These are phyloP conservation scores for Bipolaris oryzae DNA, from an alignment of 2,329 filamentous ascomycete genomes.

Conservation along the genomic window DNA sequence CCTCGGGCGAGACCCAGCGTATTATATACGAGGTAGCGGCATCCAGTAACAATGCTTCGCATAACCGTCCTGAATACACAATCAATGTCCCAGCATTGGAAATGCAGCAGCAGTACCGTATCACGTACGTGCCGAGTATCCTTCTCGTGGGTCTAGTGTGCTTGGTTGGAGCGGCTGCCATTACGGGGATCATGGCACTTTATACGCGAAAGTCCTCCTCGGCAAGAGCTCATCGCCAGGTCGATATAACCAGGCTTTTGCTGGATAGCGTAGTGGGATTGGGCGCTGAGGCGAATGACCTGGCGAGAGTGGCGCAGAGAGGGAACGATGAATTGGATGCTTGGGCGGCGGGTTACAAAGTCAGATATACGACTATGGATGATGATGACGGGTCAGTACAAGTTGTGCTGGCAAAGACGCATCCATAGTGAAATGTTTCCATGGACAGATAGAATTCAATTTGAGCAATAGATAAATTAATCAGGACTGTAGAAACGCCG, in stretches of 20 bases:
- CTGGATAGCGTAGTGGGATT: conserved; percentile 2
- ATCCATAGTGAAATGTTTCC: not conserved
- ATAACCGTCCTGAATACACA: conserved; percentile 3
- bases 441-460: no score
- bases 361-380: not conserved
- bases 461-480: no score
- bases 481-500: no score
- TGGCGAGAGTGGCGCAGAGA: not conserved
- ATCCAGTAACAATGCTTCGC: not conserved
- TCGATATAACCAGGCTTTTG: conserved; percentile 2
- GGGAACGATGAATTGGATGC: not conserved
- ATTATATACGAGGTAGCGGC: conserved; percentile 23
- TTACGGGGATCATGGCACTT: not conserved
- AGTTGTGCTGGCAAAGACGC: not conserved
- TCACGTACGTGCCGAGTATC: conserved; percentile 23
- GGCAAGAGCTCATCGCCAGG: not conserved
- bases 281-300: not conserved
- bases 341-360: not conserved
- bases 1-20: conserved; percentile 19
- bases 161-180: not conserved
- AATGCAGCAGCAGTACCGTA: conserved; percentile 14
- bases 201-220: not conserved
- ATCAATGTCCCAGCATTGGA: conserved; percentile 5
- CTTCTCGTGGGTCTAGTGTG: conserved; percentile 9
- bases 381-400: not conserved